Percentiles rank a stretch among this genome's conserved stretches.
Evolutionary conservation across 805 yeast genomes (phyloP).

Genomic region (Pichia exigua): DNA sequence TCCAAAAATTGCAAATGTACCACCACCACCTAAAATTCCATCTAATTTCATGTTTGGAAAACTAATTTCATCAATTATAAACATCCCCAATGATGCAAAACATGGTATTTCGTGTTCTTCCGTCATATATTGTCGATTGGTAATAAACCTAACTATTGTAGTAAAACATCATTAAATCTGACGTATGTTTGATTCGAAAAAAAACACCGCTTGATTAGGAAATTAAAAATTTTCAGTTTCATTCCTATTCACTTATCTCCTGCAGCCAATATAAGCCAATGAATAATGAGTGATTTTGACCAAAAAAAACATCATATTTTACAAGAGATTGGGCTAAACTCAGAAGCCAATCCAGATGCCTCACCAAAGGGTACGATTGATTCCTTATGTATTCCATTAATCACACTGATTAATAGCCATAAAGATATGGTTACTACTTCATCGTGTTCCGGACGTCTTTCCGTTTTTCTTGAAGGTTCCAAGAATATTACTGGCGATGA

Average conservation of each 20-base stretch:
- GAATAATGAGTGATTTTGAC: constrained; percentile 44
- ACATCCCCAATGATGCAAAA: constrained; percentile 76
- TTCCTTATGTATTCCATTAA: constrained; percentile 61
- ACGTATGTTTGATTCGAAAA: not conserved
- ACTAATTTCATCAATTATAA: constrained; percentile 80
- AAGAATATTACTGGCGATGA: constrained; percentile 27
- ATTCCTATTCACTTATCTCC: too few relatives aligned
- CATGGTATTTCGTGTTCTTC: not conserved
- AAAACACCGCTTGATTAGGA: not conserved
- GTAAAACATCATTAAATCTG: not conserved
- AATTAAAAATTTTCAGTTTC: constrained; percentile 1
- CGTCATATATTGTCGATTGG: not conserved
- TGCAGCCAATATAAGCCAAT: not conserved
- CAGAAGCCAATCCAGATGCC: constrained; percentile 44
- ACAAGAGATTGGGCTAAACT: constrained; percentile 40
- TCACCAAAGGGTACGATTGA: constrained; percentile 90
- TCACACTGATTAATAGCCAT: constrained; percentile 55
- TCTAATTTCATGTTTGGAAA: constrained; percentile 36
- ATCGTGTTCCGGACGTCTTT: constrained; percentile 80
- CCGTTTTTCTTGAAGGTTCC: constrained; percentile 72
- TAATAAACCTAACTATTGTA: too few relatives aligned
- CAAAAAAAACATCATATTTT: constrained; percentile 56
- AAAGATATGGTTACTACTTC: constrained; percentile 76
- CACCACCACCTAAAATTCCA: constrained; percentile 84
- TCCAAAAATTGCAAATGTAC: constrained; percentile 73